phyloP scores from a whole-genome alignment of 2,329 filamentous ascomycete species.

The Claviceps digitariae region DNA sequence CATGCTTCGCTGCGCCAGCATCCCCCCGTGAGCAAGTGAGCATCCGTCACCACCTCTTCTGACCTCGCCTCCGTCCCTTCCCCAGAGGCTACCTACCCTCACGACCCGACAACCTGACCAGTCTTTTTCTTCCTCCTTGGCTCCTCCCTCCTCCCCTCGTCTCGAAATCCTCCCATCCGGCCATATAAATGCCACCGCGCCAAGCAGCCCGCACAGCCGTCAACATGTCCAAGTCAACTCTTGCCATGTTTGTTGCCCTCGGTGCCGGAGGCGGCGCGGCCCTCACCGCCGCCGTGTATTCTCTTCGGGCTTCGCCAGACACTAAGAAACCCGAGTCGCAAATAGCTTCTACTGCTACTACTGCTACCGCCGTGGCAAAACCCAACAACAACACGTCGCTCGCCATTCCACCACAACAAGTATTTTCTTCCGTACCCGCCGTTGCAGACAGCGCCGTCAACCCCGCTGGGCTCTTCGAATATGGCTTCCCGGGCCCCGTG shows the following conservation, averaged over 20 bases:
- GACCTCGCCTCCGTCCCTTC: not conserved
- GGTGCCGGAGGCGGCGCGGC: conserved; percentile 66
- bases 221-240: conserved; percentile 64
- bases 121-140: not conserved
- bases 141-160: not conserved
- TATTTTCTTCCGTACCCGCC: conserved; percentile 22
- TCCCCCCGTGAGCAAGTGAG: conserved; percentile 5
- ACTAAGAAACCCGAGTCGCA: conserved; percentile 7
- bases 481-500: conserved; percentile 85
- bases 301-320: conserved; percentile 30
- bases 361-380: conserved; percentile 10
- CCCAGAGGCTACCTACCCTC: not conserved
- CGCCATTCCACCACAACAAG: conserved; percentile 45
- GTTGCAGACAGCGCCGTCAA: conserved; percentile 43
- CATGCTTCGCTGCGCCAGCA: not conserved
- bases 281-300: conserved; percentile 55
- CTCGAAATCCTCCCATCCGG: not conserved
- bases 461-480: conserved; percentile 65
- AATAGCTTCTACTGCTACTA: conserved; percentile 7
- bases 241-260: conserved; percentile 63
- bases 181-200: conserved; percentile 9
- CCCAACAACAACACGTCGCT: conserved; percentile 14
- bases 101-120: not conserved
- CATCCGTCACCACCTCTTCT: not conserved
- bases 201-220: conserved; percentile 6